Evolutionary conservation across 1,284 basidiomycete species (phyloP).

Genomic region (Cutaneotrichosporon sp.): DNA sequence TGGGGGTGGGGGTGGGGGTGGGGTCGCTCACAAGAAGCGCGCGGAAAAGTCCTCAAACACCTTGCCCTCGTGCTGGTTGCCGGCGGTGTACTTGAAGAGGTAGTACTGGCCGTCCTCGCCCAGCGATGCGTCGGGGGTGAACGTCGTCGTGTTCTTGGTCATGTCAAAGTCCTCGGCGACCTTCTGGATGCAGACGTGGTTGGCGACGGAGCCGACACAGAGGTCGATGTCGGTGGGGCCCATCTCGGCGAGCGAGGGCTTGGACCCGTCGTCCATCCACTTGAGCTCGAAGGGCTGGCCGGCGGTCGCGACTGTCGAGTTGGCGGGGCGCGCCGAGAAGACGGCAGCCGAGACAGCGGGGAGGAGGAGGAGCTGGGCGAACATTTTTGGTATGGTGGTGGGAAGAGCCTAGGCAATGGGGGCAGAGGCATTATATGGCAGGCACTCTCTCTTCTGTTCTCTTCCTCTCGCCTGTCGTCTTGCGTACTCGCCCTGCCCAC

Average conservation of each 20-base stretch:
- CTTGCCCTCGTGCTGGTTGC: conserved; percentile 3
- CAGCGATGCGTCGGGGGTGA: conserved; percentile 64
- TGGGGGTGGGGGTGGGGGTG: too few species aligned
- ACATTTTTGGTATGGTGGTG: background rate
- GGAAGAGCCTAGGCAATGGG: too few species aligned
- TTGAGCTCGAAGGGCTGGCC: conserved; percentile 62
- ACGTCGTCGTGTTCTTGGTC: conserved; percentile 58
- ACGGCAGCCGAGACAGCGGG: conserved; percentile 41
- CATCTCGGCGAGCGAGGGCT: conserved; percentile 62
- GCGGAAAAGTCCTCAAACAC: background rate
- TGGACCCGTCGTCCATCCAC: conserved; percentile 66
- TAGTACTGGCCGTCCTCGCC: conserved; percentile 60
- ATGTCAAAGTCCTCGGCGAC: conserved; percentile 66
- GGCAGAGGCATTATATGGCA: too few species aligned
- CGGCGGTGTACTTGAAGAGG: conserved; percentile 65
- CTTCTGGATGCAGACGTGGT: conserved; percentile 63
- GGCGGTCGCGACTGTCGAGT: conserved; percentile 59
- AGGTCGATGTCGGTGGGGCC: conserved; percentile 66
- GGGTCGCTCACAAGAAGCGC: conserved; percentile 15
- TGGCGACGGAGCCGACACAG: conserved; percentile 57
- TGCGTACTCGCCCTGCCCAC: too few species aligned
- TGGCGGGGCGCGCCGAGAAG: conserved; percentile 53
- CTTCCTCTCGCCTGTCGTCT: too few species aligned
- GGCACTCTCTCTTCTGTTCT: too few species aligned
- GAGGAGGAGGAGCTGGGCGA: conserved; percentile 54